Conservation (phyloP, 2,329 filamentous ascomycete species). For the Fusarium praegraminearum region DNA sequence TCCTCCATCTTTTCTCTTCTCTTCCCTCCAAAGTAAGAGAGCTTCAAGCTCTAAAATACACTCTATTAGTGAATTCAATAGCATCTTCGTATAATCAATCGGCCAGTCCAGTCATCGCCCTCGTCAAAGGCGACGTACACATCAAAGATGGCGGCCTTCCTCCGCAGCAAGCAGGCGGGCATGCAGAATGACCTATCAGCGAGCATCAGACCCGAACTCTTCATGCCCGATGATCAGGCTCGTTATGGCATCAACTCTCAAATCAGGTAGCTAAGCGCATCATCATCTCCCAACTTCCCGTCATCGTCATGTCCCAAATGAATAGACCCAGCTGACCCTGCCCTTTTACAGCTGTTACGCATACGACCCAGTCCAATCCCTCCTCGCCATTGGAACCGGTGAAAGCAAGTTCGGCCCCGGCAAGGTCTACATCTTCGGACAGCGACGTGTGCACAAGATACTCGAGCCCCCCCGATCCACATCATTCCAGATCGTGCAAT, state of each 20-base stretch:
- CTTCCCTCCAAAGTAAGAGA: constrained; percentile 8
- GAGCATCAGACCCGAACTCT: constrained; percentile 80
- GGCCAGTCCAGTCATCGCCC: constrained; percentile 8
- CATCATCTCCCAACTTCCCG: constrained; percentile 8
- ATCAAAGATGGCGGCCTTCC: constrained; percentile 80
- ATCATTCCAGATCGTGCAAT: constrained; percentile 82
- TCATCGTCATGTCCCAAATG: constrained; percentile 10
- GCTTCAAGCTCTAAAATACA: constrained; percentile 26
- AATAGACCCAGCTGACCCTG: constrained; percentile 36
- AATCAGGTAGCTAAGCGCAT: constrained; percentile 63
- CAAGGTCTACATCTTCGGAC: constrained; percentile 90
- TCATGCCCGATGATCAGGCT: constrained; percentile 84
- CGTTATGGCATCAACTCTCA: constrained; percentile 86
- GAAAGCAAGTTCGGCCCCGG: constrained; percentile 88
- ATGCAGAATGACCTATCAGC: constrained; percentile 91
- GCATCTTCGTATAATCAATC: neutral
- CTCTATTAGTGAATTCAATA: neutral
- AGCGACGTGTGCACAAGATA: constrained; percentile 80
- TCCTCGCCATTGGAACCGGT: constrained; percentile 90
- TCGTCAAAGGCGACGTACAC: constrained; percentile 22
- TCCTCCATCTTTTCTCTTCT: neutral
- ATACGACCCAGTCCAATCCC: constrained; percentile 93
- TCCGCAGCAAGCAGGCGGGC: constrained; percentile 92
- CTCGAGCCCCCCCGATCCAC: constrained; percentile 77
- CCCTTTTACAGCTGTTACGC: constrained; percentile 73